A percentile compares a stretch with the other conserved stretches of the same genome.
These are phyloP conservation scores for Thermomucor indicae-seudaticae DNA, from an alignment of 371 early-diverging fungal species.

Conservation along the genomic window DNA sequence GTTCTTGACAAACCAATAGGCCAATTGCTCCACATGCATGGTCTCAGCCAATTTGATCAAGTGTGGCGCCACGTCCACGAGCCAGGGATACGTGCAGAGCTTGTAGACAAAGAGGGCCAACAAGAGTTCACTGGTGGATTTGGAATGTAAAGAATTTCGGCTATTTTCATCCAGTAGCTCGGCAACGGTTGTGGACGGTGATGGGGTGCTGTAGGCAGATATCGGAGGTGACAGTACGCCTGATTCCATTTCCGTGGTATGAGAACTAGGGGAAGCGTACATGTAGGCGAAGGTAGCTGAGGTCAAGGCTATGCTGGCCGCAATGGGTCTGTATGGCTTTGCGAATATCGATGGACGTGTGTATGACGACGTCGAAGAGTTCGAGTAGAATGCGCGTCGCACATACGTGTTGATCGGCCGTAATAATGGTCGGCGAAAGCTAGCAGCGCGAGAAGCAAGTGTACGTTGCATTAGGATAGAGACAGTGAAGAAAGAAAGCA, in stretches of 20 bases:
- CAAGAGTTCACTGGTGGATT: constrained; percentile 34
- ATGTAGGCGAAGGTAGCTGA: constrained; percentile 7
- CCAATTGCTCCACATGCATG: constrained; percentile 48
- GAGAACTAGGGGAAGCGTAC: background rate
- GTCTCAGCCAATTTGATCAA: constrained; percentile 56
- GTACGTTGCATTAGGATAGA: too few species aligned
- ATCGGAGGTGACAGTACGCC: constrained; percentile 9
- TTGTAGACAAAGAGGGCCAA: constrained; percentile 32
- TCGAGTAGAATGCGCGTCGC: too few species aligned
- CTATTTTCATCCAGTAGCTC: constrained; percentile 35
- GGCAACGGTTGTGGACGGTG: constrained; percentile 16
- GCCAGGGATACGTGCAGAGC: constrained; percentile 33
- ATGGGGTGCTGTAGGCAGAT: constrained; percentile 27
- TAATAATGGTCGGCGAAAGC: too few species aligned
- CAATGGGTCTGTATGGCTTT: too few species aligned
- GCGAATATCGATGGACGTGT: too few species aligned
- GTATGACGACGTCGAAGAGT: too few species aligned
- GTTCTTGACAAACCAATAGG: constrained; percentile 70
- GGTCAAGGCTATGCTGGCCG: constrained; percentile 15
- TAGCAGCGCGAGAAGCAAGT: too few species aligned
- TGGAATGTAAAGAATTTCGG: constrained; percentile 49
- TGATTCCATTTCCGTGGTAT: constrained; percentile 5
- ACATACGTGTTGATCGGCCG: too few species aligned
- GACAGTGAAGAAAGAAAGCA: too few species aligned
- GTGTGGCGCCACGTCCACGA: constrained; percentile 34